These are phyloP conservation scores for Citrus cavaleriei DNA, from an alignment of 345 rosid species.

Conservation along the genomic window DNA sequence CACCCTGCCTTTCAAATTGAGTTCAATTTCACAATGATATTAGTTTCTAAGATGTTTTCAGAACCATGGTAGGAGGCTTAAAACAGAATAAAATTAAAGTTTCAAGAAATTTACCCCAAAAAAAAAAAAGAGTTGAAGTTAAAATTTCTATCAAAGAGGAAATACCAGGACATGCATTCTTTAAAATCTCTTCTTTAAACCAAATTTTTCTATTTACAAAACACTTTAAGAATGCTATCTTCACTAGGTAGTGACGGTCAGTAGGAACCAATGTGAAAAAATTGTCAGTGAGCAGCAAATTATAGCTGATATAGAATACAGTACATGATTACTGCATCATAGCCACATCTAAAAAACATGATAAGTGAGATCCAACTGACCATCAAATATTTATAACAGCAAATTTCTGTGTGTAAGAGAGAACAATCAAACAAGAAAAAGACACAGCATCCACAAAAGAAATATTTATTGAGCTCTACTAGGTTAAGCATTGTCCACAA, in stretches of 20 bases:
- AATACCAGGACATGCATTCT: neutral
- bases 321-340: neutral
- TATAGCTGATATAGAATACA: neutral
- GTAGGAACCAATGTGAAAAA: neutral
- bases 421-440: neutral
- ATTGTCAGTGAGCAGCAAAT: neutral
- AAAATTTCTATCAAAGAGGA: neutral
- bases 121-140: neutral
- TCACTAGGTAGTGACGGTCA: neutral
- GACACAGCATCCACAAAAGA: neutral
- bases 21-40: neutral
- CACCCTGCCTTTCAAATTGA: neutral
- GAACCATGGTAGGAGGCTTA: neutral
- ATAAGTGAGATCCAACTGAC: neutral
- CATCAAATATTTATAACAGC: neutral
- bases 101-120: neutral
- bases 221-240: neutral
- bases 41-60: neutral
- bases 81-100: neutral
- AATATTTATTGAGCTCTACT: constrained; percentile 1
- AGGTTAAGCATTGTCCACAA: neutral
- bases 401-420: neutral
- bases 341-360: neutral
- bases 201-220: neutral
- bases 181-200: neutral